Percentiles rank a stretch among this genome's conserved stretches.
Conservation (phyloP, 306 rosid species). For the Inga laurina region DNA sequence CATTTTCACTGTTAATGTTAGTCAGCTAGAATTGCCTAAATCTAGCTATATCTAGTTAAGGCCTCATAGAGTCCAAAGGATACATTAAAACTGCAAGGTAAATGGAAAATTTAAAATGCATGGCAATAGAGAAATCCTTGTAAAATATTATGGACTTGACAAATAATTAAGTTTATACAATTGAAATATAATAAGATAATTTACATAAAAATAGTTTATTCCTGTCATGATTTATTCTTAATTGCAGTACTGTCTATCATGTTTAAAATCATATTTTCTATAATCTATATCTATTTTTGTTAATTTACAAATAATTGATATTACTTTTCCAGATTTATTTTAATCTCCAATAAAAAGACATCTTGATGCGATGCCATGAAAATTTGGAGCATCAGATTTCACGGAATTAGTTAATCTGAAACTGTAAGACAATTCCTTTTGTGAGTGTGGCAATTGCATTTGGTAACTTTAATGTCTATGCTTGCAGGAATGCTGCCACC, state of each 20-base stretch:
- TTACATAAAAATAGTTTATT: too few species aligned
- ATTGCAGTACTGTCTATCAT: too few species aligned
- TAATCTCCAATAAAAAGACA: background rate
- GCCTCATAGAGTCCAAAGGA: background rate
- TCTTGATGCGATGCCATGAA: background rate
- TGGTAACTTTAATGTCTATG: constrained; percentile 24
- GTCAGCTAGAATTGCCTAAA: background rate
- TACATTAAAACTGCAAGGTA: too few species aligned
- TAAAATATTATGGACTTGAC: too few species aligned
- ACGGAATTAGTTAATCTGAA: background rate
- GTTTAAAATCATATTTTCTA: too few species aligned
- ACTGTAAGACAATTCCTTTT: background rate
- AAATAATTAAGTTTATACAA: too few species aligned
- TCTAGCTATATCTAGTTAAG: background rate
- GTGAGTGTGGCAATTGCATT: background rate
- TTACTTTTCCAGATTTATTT: background rate
- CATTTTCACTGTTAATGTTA: background rate
- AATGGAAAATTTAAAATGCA: too few species aligned
- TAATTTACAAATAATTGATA: too few species aligned
- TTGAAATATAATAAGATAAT: too few species aligned
- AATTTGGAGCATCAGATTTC: background rate
- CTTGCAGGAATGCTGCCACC: constrained; percentile 83
- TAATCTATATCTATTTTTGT: too few species aligned
- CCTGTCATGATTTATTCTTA: background rate
- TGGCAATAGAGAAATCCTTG: too few species aligned